Base-by-base conservation (phyloP, 495 filamentous ascomycete genomes). In the Trichodelitschia bisporula region DNA sequence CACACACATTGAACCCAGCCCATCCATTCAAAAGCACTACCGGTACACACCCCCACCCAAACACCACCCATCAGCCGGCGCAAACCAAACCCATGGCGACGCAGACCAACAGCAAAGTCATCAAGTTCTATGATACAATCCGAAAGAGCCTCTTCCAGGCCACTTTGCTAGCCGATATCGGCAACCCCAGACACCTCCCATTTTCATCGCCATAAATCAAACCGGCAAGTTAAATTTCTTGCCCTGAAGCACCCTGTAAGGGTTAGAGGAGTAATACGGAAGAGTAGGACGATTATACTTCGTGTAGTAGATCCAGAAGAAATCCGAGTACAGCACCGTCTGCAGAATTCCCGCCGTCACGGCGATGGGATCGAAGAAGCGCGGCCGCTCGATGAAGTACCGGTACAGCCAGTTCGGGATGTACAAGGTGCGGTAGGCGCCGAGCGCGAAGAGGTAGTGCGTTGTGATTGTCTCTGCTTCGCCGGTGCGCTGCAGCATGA, bases 271-370 rank as follows among this genome's bases (percentile, higher is more conserved):
- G 5, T 8, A 8, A 16, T 14, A 33, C 12, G n/a, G 13, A 14
- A 15, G 29, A 14, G 17, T 13, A 26, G 15, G 4, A 13, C 4
- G 16, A 6, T 28, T 12, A 13, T 52, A 77, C 72, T 89, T 91
- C 26, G 72, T 91, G 50, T 91, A 97, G 53, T 97, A 97, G 38
- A 97, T 91, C 61, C 78, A 97, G 61, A 97, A 97, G 58, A 97
- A 97, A 55, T 97, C 86, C 31, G 78, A 90, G 54, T 97, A 97
- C 31, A 95, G 60, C 17, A 95, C 50, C 13, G 86, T 95, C 60
- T 97, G 86, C 36, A 92, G 57, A 18, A 92, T 62, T 6, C 86
- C 86, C 5, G 86, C 86, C 21, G 80, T 36, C 26, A 89, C 69
- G 2, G 83, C 70, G 40, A 91, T 82, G 29, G 64, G 64, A 49